These are phyloP conservation scores for Stropharia rugosoannulata DNA, from an alignment of 768 basidiomycete genomes.

Conservation along the genomic window DNA sequence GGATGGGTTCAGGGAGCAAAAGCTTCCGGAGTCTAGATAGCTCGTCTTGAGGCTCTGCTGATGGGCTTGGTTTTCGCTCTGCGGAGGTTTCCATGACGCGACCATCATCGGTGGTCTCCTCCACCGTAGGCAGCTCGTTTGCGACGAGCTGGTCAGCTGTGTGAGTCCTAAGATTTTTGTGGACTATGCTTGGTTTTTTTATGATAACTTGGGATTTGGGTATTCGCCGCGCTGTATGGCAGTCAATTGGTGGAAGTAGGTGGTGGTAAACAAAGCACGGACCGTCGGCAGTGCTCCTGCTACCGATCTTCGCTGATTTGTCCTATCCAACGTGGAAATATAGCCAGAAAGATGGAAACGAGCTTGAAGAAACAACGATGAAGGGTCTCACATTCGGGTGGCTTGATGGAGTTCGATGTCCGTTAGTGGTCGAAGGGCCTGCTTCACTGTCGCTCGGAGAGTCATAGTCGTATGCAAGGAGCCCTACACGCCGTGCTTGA, in stretches of 20 bases:
- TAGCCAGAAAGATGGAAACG: conserved; percentile 69
- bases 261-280: conserved; percentile 21
- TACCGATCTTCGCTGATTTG: conserved; percentile 42
- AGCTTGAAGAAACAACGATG: conserved; percentile 28
- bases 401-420: conserved; percentile 14
- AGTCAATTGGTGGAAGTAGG: not conserved
- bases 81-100: conserved; percentile 16
- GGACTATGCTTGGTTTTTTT: conserved; percentile 44
- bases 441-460: conserved; percentile 59
- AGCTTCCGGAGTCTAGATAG: conserved; percentile 51
- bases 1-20: conserved; percentile 62
- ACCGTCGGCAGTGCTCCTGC: conserved; percentile 43
- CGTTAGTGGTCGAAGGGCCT: conserved; percentile 31
- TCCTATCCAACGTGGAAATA: conserved; percentile 66
- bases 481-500: conserved; percentile 34
- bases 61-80: conserved; percentile 3
- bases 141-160: conserved; percentile 43
- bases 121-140: conserved; percentile 10
- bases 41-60: conserved; percentile 41
- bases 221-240: conserved; percentile 34
- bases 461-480: conserved; percentile 65
- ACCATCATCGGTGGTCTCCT: conserved; percentile 9
- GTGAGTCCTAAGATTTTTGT: conserved; percentile 48
- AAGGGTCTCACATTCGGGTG: conserved; percentile 62
- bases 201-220: conserved; percentile 62